Evolutionary conservation across 805 yeast genomes (phyloP).

Genomic region (Spathaspora girioi): DNA sequence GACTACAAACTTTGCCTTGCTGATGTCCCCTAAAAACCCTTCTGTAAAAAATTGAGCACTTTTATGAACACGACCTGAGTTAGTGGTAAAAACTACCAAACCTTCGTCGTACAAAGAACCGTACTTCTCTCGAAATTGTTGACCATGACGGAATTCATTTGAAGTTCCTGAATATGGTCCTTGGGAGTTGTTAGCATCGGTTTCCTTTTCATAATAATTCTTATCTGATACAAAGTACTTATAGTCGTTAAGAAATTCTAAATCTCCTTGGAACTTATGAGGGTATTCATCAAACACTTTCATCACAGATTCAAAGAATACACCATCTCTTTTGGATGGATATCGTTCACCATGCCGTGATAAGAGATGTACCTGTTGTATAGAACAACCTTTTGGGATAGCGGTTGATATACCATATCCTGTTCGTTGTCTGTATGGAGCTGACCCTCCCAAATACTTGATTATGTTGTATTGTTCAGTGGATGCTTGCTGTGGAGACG

Average conservation of each 20-base stretch:
- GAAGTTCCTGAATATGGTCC: slow-evolving; percentile 50
- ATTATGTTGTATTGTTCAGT: slow-evolving; percentile 44
- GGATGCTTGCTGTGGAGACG: slow-evolving; percentile 36
- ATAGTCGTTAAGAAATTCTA: slow-evolving; percentile 52
- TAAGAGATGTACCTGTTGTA: slow-evolving; percentile 65
- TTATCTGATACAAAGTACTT: slow-evolving; percentile 41
- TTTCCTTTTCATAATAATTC: slow-evolving; percentile 44
- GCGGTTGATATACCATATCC: slow-evolving; percentile 52
- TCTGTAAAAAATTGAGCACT: slow-evolving; percentile 53
- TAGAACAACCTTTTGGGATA: slow-evolving; percentile 45
- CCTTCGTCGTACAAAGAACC: slow-evolving; percentile 39
- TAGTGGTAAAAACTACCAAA: slow-evolving; percentile 53
- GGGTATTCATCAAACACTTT: slow-evolving; percentile 22
- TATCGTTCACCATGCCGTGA: slow-evolving; percentile 80
- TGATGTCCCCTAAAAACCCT: slow-evolving; percentile 51
- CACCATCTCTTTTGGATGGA: slow-evolving; percentile 20
- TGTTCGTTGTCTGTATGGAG: slow-evolving; percentile 48
- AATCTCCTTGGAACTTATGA: slow-evolving; percentile 42
- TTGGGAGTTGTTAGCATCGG: slow-evolving; percentile 38
- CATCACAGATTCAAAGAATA: slow-evolving; percentile 7
- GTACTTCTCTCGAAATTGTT: slow-evolving; percentile 44
- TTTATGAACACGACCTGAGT: slow-evolving; percentile 50
- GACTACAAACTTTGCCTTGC: slow-evolving; percentile 27
- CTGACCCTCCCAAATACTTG: slow-evolving; percentile 52
- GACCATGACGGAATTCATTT: slow-evolving; percentile 49